Base-by-base conservation (phyloP, 441 rosid genomes). In the Hura crepitans region DNA sequence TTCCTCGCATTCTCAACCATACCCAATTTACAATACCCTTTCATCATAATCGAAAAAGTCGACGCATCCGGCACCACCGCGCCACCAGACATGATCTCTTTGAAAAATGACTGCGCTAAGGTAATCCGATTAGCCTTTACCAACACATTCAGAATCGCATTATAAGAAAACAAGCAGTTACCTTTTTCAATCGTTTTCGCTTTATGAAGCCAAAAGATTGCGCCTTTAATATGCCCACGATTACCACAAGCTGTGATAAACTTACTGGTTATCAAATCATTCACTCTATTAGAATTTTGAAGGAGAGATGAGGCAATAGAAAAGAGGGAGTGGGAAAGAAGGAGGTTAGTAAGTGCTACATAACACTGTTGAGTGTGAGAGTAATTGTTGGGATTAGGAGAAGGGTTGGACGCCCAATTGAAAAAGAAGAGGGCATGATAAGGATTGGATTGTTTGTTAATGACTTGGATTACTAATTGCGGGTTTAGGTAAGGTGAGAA, bases 351-450 rank as follows among this genome's bases (percentile, higher is more conserved):
- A 58, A 80, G 78, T 74, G 81, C 81, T 9, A 45, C 71, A 73
- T 74, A 80, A 70, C 81, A 80, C 13, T 18, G 45, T 65, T 65
- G 55, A 27, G 12, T 60, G 54, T 83, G 84, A 70, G 60, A 6
- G 65, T 74, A 80, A 43, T 69, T 66, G 14, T 70, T 74, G 2
- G 82, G 81, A 6, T 80, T 80, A 18, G 81, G 82, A 33, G 17
- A 39, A 8, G 77, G 79, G 27, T 80, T 74, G 23, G 83, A 78
- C 31, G 82, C 82, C 84, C 83, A 82, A 58, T 80, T 78, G 74
- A 80, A 80, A 77, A 82, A 82, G 76, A 80, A 78, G 69, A 83
- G 75, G 47, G 82, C 82, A 14, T 72, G 79, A 50, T 63, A 65
- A 57, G 85, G 85, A 65, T 74, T 70, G 55, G 72, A 18, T 66